Evolutionary conservation across 2,329 filamentous ascomycete species (phyloP).

Genomic region (Allantophomopsis lycopodina): DNA sequence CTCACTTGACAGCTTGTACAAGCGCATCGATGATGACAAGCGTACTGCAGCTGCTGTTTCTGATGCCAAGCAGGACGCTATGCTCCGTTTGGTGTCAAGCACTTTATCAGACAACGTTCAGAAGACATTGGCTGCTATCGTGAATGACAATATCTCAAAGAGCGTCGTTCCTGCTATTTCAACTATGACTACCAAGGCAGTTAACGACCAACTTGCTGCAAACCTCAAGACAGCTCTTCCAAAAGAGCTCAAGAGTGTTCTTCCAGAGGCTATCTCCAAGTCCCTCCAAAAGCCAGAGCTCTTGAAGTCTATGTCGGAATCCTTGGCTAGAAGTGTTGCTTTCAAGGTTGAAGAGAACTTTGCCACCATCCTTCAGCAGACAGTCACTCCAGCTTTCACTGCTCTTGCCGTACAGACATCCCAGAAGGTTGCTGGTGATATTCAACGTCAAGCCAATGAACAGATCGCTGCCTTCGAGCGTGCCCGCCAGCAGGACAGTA

Average conservation of each 20-base stretch:
- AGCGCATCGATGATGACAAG: slow-evolving; percentile 54
- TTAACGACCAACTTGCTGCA: slow-evolving; percentile 58
- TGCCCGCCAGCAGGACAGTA: slow-evolving; percentile 20
- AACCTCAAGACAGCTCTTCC: slow-evolving; percentile 56
- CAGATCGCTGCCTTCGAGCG: slow-evolving; percentile 15
- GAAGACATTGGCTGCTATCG: slow-evolving; percentile 25
- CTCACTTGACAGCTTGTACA: slow-evolving; percentile 45
- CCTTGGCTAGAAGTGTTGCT: slow-evolving; percentile 52
- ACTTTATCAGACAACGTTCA: slow-evolving; percentile 61
- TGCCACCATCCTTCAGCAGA: slow-evolving; percentile 41
- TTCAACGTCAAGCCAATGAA: slow-evolving; percentile 41
- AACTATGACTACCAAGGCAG: slow-evolving; percentile 48
- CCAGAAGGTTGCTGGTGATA: slow-evolving; percentile 52
- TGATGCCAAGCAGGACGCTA: slow-evolving; percentile 53
- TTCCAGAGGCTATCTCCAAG: slow-evolving; percentile 54
- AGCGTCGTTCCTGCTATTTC: slow-evolving; percentile 64
- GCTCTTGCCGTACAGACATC: slow-evolving; percentile 51
- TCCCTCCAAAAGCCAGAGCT: slow-evolving; percentile 64
- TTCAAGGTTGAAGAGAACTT: slow-evolving; percentile 59
- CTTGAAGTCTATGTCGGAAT: slow-evolving; percentile 58
- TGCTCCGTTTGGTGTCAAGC: slow-evolving; percentile 53
- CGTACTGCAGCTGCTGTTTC: slow-evolving; percentile 47
- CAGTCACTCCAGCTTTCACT: slow-evolving; percentile 53
- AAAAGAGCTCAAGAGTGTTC: slow-evolving; percentile 53
- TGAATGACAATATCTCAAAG: slow-evolving; percentile 52